Conservation (phyloP, 2,329 filamentous ascomycete genomes). For the Onygenales sp. region DNA sequence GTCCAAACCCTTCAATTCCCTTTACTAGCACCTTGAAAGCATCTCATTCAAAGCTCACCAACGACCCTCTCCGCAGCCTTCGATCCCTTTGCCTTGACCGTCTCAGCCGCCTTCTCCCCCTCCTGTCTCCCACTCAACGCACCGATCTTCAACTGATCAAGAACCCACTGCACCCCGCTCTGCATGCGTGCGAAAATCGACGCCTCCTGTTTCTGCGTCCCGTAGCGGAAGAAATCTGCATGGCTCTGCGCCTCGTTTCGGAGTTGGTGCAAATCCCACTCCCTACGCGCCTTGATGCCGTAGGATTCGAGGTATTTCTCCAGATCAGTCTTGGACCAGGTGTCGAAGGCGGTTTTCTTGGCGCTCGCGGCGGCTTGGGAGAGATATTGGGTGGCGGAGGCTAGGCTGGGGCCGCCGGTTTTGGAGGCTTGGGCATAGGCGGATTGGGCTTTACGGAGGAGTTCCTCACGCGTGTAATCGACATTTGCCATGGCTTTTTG, state of each 20-base stretch:
- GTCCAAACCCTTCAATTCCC: neutral
- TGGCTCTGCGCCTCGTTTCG: constrained; percentile 63
- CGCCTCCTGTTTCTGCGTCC: constrained; percentile 53
- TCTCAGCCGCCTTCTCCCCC: constrained; percentile 40
- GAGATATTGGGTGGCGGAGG: constrained; percentile 63
- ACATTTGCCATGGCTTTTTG: constrained; percentile 52
- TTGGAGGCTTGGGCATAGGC: constrained; percentile 39
- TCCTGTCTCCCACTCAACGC: constrained; percentile 38
- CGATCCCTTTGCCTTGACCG: constrained; percentile 30
- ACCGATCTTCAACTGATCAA: constrained; percentile 41
- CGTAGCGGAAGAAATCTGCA: constrained; percentile 67
- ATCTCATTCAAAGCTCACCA: neutral
- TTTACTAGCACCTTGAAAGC: neutral
- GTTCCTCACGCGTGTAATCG: constrained; percentile 61
- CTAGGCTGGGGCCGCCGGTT: constrained; percentile 37
- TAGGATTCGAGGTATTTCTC: constrained; percentile 75
- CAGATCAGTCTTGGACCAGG: constrained; percentile 62
- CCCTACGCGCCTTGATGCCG: constrained; percentile 59
- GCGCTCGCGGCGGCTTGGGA: constrained; percentile 54
- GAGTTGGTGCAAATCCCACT: constrained; percentile 59
- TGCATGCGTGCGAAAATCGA: constrained; percentile 58
- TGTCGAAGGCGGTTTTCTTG: constrained; percentile 59
- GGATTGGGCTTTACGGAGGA: constrained; percentile 48
- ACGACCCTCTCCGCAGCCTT: neutral
- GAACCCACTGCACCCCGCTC: constrained; percentile 36